phyloP scores from a whole-genome alignment of 116 monocot genomes.

The Posidonia oceanica region DNA sequence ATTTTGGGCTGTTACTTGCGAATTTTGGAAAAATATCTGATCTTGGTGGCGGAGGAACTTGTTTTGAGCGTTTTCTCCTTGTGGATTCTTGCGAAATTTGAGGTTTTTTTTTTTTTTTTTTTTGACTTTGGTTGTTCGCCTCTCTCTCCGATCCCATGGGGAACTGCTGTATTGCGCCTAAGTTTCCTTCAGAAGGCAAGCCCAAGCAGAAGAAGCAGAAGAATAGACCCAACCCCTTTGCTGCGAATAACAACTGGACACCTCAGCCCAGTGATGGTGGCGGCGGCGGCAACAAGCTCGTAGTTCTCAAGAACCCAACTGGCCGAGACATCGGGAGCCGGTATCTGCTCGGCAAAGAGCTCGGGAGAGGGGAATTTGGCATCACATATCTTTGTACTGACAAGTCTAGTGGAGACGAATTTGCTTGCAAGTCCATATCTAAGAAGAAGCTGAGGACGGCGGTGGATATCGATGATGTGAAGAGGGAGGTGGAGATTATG shows the following conservation, averaged over 20 bases:
- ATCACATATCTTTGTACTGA: conserved; percentile 60
- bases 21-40: neutral
- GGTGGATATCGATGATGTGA: conserved; percentile 54
- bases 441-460: conserved; percentile 68
- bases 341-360: conserved; percentile 61
- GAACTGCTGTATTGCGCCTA: conserved; percentile 1
- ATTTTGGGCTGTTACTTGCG: too few relatives aligned
- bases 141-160: neutral
- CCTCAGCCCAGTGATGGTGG: neutral
- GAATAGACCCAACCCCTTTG: conserved; percentile 12
- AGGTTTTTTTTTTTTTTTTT: too few relatives aligned
- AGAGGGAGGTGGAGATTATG: conserved; percentile 77
- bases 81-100: too few relatives aligned
- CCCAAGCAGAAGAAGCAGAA: neutral
- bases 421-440: conserved; percentile 81
- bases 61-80: neutral
- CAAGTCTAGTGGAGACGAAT: conserved; percentile 15
- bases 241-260: neutral
- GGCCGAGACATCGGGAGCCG: conserved; percentile 34
- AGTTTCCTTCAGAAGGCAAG: neutral
- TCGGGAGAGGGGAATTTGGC: conserved; percentile 77
- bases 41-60: neutral
- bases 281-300: conserved; percentile 10
- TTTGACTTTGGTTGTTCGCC: too few relatives aligned
- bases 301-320: conserved; percentile 42